A percentile compares a stretch with the other conserved stretches of the same genome.
These are phyloP conservation scores for Cupressus sempervirens DNA, from an alignment of 75 land plant genomes.

Conservation along the genomic window DNA sequence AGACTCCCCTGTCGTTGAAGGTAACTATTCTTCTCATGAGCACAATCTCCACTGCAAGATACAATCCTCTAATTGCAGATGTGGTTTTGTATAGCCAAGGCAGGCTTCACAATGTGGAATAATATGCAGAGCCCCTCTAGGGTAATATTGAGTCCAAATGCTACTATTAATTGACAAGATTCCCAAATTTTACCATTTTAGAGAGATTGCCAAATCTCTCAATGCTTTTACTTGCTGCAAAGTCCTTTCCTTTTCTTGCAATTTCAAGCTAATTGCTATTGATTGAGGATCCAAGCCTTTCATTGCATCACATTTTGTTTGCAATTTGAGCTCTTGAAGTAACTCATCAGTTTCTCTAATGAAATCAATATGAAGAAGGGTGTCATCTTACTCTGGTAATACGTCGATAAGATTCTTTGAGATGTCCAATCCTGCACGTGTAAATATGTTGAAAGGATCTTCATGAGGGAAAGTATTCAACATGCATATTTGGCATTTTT, in stretches of 20 bases:
- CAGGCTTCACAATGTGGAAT: no score
- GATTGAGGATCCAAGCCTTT: slow-evolving; percentile 77
- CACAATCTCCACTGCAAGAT: no score
- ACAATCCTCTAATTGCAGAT: no score
- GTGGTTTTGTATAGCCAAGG: no score
- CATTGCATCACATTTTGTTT: slow-evolving; percentile 21
- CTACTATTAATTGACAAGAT: neutral
- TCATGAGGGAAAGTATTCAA: slow-evolving; percentile 75
- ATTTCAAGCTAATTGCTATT: slow-evolving; percentile 75
- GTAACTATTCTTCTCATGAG: no score
- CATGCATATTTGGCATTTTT: slow-evolving; percentile 62
- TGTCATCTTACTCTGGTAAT: slow-evolving; percentile 62
- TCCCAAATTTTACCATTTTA: slow-evolving; percentile 48
- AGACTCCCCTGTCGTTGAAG: no score
- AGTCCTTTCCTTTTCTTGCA: slow-evolving; percentile 75
- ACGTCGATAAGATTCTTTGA: slow-evolving; percentile 22
- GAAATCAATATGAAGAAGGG: slow-evolving; percentile 80
- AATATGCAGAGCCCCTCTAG: no score
- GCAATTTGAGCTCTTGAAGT: slow-evolving; percentile 56
- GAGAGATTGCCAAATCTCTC: slow-evolving; percentile 59
- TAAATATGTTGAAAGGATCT: slow-evolving; percentile 82
- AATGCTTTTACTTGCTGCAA: slow-evolving; percentile 69
- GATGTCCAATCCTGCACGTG: slow-evolving; percentile 56
- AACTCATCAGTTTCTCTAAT: slow-evolving; percentile 80
- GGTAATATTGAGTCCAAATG: slow-evolving; percentile 76